These are phyloP conservation scores for Globisporangium mamillatum DNA, from an alignment of 352 stramenopile genomes.

Conservation along the genomic window DNA sequence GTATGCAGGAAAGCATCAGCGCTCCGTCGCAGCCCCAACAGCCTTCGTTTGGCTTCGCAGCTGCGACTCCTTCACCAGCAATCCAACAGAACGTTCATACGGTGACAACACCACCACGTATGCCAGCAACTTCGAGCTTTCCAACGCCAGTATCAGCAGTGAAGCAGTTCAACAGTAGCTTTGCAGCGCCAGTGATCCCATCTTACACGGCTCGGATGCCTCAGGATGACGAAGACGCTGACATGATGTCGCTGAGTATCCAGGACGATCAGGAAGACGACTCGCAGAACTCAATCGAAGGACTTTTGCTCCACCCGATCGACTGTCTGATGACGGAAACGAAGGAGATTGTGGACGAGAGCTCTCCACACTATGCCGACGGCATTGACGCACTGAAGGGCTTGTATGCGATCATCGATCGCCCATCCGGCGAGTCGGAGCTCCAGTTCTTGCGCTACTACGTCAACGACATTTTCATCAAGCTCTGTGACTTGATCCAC, in stretches of 20 bases:
- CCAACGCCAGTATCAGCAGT: slow-evolving; percentile 27
- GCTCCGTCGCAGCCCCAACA: slow-evolving; percentile 15
- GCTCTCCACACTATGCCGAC: slow-evolving; percentile 50
- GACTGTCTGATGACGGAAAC: slow-evolving; percentile 58
- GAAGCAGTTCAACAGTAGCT: slow-evolving; percentile 29
- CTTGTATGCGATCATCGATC: slow-evolving; percentile 73
- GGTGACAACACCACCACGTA: slow-evolving; percentile 19
- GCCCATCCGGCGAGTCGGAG: slow-evolving; percentile 53
- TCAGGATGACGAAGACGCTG: slow-evolving; percentile 47
- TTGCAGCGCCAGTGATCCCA: background rate
- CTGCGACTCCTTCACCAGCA: slow-evolving; percentile 11
- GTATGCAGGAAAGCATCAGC: slow-evolving; percentile 23
- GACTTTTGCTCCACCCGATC: slow-evolving; percentile 63
- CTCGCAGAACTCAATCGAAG: slow-evolving; percentile 29
- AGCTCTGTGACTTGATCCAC: slow-evolving; percentile 73
- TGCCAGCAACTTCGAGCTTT: slow-evolving; percentile 14
- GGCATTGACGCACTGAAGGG: slow-evolving; percentile 77
- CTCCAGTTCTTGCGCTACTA: slow-evolving; percentile 67
- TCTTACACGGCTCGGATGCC: slow-evolving; percentile 6
- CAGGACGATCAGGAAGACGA: slow-evolving; percentile 18
- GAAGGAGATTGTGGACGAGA: slow-evolving; percentile 58
- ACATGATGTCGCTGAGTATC: slow-evolving; percentile 44
- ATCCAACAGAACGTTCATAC: slow-evolving; percentile 11
- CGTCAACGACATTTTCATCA: slow-evolving; percentile 76
- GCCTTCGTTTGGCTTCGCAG: slow-evolving; percentile 22